Percentiles rank a stretch among this genome's conserved stretches.
These are phyloP conservation scores for Giardia duodenalis DNA, from an alignment of 208 protist species.

Conservation along the genomic window DNA sequence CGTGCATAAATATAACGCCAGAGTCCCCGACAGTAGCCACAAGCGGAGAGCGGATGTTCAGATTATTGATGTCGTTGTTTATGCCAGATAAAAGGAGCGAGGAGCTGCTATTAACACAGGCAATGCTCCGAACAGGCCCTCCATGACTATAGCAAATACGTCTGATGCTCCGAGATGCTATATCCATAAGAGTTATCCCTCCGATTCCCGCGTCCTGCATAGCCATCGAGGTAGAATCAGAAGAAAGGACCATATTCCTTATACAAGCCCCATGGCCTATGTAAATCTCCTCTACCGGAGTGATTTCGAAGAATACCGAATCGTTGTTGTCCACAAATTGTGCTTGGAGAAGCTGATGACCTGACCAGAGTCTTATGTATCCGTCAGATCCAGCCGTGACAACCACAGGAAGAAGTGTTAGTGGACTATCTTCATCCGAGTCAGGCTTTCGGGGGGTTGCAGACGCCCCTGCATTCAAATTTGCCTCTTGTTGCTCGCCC, in stretches of 20 bases:
- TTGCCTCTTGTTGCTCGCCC: background rate
- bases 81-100: too few relatives aligned
- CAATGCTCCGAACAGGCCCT: constrained; percentile 11
- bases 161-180: background rate
- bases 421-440: background rate
- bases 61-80: background rate
- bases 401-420: background rate
- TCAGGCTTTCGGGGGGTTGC: background rate
- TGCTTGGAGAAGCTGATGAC: background rate
- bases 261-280: background rate
- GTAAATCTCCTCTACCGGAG: background rate
- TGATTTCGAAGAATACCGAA: background rate
- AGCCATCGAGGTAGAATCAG: background rate
- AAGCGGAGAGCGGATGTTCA: background rate
- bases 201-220: constrained; percentile 11
- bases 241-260: background rate
- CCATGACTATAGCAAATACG: background rate
- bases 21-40: background rate
- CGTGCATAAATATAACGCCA: background rate
- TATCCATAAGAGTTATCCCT: background rate
- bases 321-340: constrained; percentile 13
- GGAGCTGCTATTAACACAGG: background rate
- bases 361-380: background rate
- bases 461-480: background rate
- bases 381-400: constrained; percentile 22